Conservation (phyloP, 805 yeast genomes). For the Candida namnaoensis region DNA sequence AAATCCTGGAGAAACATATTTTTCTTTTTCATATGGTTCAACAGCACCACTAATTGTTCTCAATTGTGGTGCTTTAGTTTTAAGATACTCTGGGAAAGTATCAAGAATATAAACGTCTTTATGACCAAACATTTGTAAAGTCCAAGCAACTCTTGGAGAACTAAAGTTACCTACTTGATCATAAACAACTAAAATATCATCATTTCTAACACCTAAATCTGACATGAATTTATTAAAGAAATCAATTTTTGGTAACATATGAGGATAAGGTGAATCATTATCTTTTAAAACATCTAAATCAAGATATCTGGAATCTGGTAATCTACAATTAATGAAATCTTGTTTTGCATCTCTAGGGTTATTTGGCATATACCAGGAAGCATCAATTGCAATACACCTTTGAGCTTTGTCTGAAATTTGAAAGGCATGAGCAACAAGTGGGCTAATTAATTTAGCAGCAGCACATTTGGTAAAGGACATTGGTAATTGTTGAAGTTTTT, state of each 20-base stretch:
- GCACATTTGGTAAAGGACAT: no score
- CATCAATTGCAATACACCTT: constrained; percentile 59
- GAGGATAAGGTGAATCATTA: constrained; percentile 61
- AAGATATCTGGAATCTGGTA: constrained; percentile 62
- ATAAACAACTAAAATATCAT: constrained; percentile 68
- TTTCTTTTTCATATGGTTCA: constrained; percentile 11
- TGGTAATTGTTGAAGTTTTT: no score
- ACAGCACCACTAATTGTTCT: constrained; percentile 1
- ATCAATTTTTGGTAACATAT: constrained; percentile 69
- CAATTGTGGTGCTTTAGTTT: constrained; percentile 29
- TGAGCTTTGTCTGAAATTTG: no score
- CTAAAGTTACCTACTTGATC: constrained; percentile 82
- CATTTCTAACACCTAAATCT: constrained; percentile 43
- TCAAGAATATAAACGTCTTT: constrained; percentile 59
- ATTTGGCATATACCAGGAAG: constrained; percentile 91
- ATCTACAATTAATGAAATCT: constrained; percentile 51
- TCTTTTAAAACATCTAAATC: constrained; percentile 71
- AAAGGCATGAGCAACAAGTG: no score
- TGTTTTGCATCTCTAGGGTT: constrained; percentile 46
- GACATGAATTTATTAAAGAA: constrained; percentile 47
- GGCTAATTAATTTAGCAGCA: no score
- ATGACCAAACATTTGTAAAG: constrained; percentile 74
- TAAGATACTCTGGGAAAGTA: constrained; percentile 49
- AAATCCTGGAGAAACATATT: constrained; percentile 28
- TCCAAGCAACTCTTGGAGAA: constrained; percentile 91